A percentile compares a stretch with the other conserved stretches of the same genome.
These are phyloP conservation scores for Millerozyma miso DNA, from an alignment of 805 yeast genomes.

Conservation along the genomic window DNA sequence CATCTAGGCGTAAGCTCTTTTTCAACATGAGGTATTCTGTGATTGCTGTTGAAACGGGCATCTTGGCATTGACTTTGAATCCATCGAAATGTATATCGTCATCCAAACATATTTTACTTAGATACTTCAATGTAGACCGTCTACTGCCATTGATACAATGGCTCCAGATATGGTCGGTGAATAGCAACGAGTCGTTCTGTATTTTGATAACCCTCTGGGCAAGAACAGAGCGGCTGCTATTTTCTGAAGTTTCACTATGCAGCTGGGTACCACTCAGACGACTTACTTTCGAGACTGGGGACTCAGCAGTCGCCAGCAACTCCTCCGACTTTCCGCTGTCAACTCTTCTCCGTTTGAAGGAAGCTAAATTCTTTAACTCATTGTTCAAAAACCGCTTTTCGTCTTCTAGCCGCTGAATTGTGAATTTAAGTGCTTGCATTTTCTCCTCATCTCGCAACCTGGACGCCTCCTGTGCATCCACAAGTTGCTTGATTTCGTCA, in stretches of 20 bases:
- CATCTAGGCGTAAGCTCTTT: constrained; percentile 48
- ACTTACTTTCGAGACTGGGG: not conserved
- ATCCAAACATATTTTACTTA: constrained; percentile 29
- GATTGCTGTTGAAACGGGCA: constrained; percentile 33
- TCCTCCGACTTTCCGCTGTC: not conserved
- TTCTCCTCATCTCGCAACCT: constrained; percentile 27
- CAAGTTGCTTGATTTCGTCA: constrained; percentile 29
- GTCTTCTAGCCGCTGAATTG: constrained; percentile 37
- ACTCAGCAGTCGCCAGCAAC: not conserved
- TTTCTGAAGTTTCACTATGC: constrained; percentile 1
- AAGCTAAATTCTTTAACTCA: constrained; percentile 27
- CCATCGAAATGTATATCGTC: constrained; percentile 13
- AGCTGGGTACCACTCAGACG: not conserved
- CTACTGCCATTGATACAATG: constrained; percentile 33
- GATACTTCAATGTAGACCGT: constrained; percentile 26
- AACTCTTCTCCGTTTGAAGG: constrained; percentile 16
- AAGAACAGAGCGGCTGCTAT: not conserved
- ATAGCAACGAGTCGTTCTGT: constrained; percentile 29
- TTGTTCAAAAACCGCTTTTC: constrained; percentile 39
- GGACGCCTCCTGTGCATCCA: constrained; percentile 12
- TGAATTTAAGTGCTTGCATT: constrained; percentile 22
- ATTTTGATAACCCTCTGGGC: constrained; percentile 18
- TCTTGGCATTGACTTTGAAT: constrained; percentile 19
- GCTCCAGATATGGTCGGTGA: constrained; percentile 33
- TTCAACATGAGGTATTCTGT: constrained; percentile 39